Base-by-base conservation (phyloP, 2,329 filamentous ascomycete genomes). In the Cyphellophora europaea region DNA sequence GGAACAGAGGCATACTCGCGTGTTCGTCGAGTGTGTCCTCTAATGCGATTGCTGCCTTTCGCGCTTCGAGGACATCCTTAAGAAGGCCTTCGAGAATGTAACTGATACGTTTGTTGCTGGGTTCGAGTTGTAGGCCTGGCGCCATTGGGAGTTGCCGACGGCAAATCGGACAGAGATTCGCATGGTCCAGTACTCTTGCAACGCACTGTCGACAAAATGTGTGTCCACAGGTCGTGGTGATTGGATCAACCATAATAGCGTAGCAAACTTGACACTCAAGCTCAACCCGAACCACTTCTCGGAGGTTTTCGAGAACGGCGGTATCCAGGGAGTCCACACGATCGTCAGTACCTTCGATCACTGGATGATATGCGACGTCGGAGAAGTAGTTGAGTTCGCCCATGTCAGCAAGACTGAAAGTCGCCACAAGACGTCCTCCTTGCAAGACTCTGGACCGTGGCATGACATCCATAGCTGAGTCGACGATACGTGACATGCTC, bases 201-300 rank as follows among this genome's bases (percentile, higher is more conserved):
- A 94, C 66, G 54, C 88, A 95, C 40, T 73, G 72, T 13, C 82
- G 77, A 55, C 88, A 95, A 50, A 91, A 89, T 0, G 86, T 94
- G 55, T 95, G 88, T 1, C 88, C 88, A 50, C 88, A 95, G 2
- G 74, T 69, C 0, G 85, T 93, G 0, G 87, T 94, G 33, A 88
- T 65, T 0, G 88, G 86, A 42, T 93, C 82, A 41, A 86, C 64
- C 54, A 89, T 82, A 14, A 93, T 58, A 27, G 77, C 74, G 55
- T 89, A 93, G 59, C 88, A 94, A 39, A 94, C 77, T 49, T 91
- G 84, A 47, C 88, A 95, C 51, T 94, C 86, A 51, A 93, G 65
- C 53, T 93, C 86, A 11, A 67, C 65, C 41, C 78, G 73, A 3
- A 75, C 67, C 1, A 67, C 63, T 16, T 80, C 71, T 48, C 76